Conservation (phyloP, 139 green algal species). For the Nannochloris sp. region DNA sequence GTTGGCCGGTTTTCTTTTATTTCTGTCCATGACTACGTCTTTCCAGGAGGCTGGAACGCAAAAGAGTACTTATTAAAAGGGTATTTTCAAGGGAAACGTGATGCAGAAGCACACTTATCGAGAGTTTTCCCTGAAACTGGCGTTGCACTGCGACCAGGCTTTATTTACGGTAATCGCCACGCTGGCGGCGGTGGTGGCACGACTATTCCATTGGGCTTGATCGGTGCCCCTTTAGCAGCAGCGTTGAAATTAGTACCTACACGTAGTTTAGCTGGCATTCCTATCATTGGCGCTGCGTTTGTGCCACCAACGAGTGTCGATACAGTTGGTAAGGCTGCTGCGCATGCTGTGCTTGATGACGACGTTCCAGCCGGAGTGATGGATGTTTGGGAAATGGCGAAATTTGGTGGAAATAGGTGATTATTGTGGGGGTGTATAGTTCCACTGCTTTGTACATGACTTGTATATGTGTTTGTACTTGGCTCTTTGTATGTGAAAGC, state of each 20-base stretch:
- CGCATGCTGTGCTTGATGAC: constrained; percentile 64
- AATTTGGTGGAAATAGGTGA: constrained; percentile 22
- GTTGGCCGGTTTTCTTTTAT: constrained; percentile 78
- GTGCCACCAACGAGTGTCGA: constrained; percentile 64
- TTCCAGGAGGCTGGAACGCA: constrained; percentile 42
- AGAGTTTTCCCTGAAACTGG: constrained; percentile 49
- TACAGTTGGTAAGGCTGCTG: constrained; percentile 65
- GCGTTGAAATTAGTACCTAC: constrained; percentile 44
- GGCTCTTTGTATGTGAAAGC: too few relatives aligned
- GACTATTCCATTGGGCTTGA: constrained; percentile 50
- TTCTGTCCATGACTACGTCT: constrained; percentile 66
- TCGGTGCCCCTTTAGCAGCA: constrained; percentile 24
- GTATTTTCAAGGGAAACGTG: constrained; percentile 75
- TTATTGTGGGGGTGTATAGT: too few relatives aligned
- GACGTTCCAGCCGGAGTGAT: constrained; percentile 56
- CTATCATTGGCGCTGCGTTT: constrained; percentile 57
- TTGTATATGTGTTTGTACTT: too few relatives aligned
- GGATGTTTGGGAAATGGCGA: constrained; percentile 59
- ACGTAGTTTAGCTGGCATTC: constrained; percentile 45
- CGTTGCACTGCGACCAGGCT: constrained; percentile 61
- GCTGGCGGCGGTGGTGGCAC: constrained; percentile 19
- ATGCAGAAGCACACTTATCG: constrained; percentile 59
- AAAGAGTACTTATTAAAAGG: constrained; percentile 43
- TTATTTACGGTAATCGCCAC: constrained; percentile 73
- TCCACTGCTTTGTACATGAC: too few relatives aligned